Base-by-base conservation (phyloP, 73 alveolate species). In the Paramecium sexaurelia region DNA sequence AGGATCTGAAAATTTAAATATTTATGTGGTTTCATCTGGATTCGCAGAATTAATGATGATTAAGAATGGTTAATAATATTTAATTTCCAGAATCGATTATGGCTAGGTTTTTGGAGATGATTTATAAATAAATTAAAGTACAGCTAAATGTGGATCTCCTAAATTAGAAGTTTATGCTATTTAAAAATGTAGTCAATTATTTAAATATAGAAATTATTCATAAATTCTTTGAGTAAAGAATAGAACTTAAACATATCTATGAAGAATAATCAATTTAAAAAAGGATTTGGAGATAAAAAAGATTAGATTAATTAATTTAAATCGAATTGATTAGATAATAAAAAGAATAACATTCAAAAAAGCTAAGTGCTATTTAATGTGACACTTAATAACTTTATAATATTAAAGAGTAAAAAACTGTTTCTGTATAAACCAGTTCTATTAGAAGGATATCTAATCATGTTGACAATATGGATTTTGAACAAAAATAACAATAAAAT, bases 71-170 rank as follows among this genome's bases (percentile, higher is more conserved):
- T 20, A 43, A 45, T 24, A 41, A 22, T 78, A 78, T 78, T 11
- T 19, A 20, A 78, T 78, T 3, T 78, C 73, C 1, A 78, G 90
- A 78, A 43, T 78, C 6, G 90, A 78, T 78, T 24, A 43, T 24
- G 68, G 75, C 15, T 78, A 78, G 41, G 55, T 24, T 1, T 78
- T 78, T 78, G 90, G 90, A 17, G 90, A 78, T 40, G 90, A 78
- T 41, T 13, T 37, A 10, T 8, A 78, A 41, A 22, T 40, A 0
- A 36, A 78, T 78, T 37, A 32, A 29, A 29, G 75, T 45, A 78
- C 43, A 22, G 90, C 39, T 3, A 78, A 45, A 78, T 78, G 90
- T 78, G 90, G 75, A 78, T 78, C 90, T 24, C 61, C 90, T 20
- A 20, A 39, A 43, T 37, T 43, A 17, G 75, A 39, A 24, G 33